phyloP scores from a whole-genome alignment of 805 yeast genomes.

The Metschnikowia cubensis region DNA sequence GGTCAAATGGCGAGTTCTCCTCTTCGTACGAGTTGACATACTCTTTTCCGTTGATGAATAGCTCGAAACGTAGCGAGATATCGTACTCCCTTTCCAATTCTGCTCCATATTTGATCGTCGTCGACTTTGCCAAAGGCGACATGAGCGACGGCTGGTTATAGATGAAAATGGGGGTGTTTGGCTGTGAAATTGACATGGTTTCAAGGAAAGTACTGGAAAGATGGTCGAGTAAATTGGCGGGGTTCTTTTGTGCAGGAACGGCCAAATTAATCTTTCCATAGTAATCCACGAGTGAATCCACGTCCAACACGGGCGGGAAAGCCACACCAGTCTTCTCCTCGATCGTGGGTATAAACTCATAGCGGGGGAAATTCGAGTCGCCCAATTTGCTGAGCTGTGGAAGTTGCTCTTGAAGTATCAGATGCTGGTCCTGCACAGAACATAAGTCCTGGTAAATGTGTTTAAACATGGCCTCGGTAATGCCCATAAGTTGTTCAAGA shows the following conservation, averaged over 20 bases:
- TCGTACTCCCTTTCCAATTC: constrained; percentile 22
- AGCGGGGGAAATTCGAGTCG: constrained; percentile 20
- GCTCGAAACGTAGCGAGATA: constrained; percentile 72
- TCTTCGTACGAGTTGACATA: constrained; percentile 94
- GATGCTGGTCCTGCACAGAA: constrained; percentile 8
- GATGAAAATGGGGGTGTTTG: constrained; percentile 61
- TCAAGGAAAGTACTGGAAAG: constrained; percentile 64
- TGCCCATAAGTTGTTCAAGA: constrained; percentile 59
- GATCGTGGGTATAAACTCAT: constrained; percentile 67
- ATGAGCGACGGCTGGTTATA: constrained; percentile 77
- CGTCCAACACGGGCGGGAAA: constrained; percentile 45
- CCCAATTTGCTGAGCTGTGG: constrained; percentile 15
- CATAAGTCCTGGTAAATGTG: constrained; percentile 33
- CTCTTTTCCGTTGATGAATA: constrained; percentile 77
- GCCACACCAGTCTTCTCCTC: constrained; percentile 48
- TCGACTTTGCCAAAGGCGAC: constrained; percentile 86
- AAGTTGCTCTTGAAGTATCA: constrained; percentile 16
- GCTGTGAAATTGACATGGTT: constrained; percentile 42
- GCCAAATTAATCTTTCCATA: constrained; percentile 34
- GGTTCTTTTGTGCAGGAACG: constrained; percentile 40
- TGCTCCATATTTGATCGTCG: constrained; percentile 25
- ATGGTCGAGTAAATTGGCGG: constrained; percentile 60
- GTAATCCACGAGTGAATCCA: constrained; percentile 39
- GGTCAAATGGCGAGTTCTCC: constrained; percentile 82
- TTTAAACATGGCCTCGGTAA: constrained; percentile 57